phyloP scores from a whole-genome alignment of 1,284 basidiomycete genomes.

The Rhodotorula sp. region DNA sequence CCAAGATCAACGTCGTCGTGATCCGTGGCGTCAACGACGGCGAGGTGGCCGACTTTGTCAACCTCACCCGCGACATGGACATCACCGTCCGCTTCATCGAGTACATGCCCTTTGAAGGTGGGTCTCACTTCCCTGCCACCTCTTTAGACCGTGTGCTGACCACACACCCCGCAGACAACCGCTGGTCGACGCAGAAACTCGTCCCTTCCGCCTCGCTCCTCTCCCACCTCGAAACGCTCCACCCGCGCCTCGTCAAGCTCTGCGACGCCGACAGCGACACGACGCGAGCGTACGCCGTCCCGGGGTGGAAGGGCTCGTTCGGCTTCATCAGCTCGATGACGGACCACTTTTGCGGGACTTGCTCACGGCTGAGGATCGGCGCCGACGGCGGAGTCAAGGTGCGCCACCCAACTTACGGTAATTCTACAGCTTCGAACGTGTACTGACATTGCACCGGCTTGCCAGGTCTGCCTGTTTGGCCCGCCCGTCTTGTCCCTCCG shows the following conservation, averaged over 20 bases:
- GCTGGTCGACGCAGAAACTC: constrained; percentile 79
- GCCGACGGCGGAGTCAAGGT: constrained; percentile 88
- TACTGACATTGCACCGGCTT: not conserved
- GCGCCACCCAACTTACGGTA: constrained; percentile 28
- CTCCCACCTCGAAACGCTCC: constrained; percentile 50
- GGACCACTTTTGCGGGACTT: constrained; percentile 82
- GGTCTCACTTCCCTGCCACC: constrained; percentile 18
- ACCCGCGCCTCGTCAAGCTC: constrained; percentile 54
- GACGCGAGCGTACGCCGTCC: constrained; percentile 72
- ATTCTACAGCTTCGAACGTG: not conserved
- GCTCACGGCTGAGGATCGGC: constrained; percentile 77
- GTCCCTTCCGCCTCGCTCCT: constrained; percentile 67
- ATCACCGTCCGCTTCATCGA: constrained; percentile 82
- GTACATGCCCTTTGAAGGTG: constrained; percentile 88
- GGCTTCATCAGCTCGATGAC: constrained; percentile 92
- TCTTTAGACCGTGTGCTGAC: not conserved
- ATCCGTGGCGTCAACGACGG: constrained; percentile 74
- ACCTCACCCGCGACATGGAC: constrained; percentile 62
- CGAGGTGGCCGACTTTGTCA: constrained; percentile 73
- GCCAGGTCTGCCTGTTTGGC: constrained; percentile 80
- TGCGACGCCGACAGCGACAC: constrained; percentile 68
- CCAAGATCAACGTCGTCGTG: constrained; percentile 81
- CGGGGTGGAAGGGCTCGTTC: constrained; percentile 68
- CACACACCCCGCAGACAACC: constrained; percentile 60
- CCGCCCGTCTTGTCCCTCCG: constrained; percentile 77